Conservation (phyloP, 345 rosid genomes). For the Syzygium aromaticum region DNA sequence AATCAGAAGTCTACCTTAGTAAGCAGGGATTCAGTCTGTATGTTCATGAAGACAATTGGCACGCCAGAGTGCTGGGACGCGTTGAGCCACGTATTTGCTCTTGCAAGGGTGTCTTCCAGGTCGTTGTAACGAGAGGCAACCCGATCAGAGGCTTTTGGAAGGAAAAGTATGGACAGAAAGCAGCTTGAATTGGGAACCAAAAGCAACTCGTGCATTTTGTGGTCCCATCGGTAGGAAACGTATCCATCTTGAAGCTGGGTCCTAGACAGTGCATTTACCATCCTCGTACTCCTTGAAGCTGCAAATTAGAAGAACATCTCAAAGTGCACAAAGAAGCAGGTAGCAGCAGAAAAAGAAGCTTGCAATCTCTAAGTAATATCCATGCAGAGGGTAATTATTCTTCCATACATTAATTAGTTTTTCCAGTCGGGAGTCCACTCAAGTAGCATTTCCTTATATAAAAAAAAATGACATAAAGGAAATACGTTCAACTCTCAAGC, state of each 20-base stretch:
- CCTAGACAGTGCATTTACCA: conserved; percentile 57
- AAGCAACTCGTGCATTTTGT: conserved; percentile 55
- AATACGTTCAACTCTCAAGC: background rate
- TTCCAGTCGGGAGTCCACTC: background rate
- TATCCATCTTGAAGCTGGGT: conserved; percentile 94
- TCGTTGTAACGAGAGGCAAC: conserved; percentile 77
- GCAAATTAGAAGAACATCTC: conserved; percentile 8
- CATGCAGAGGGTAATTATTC: background rate
- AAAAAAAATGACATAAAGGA: background rate
- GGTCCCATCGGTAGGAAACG: conserved; percentile 83
- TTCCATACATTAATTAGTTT: background rate
- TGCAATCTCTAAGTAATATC: background rate
- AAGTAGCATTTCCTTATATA: background rate
- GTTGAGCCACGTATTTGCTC: conserved; percentile 83
- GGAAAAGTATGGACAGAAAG: conserved; percentile 80
- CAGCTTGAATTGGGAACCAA: conserved; percentile 67
- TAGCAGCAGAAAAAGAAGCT: background rate
- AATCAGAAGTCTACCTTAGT: conserved; percentile 54
- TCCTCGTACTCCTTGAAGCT: conserved; percentile 76
- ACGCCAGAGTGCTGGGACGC: conserved; percentile 79
- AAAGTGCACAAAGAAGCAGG: background rate
- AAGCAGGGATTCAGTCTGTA: conserved; percentile 88
- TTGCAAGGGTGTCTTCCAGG: conserved; percentile 92
- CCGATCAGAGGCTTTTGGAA: conserved; percentile 78
- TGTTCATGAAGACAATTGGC: conserved; percentile 76